phyloP scores from a whole-genome alignment of 148 eudicot species.

The Talinum fruticosum region DNA sequence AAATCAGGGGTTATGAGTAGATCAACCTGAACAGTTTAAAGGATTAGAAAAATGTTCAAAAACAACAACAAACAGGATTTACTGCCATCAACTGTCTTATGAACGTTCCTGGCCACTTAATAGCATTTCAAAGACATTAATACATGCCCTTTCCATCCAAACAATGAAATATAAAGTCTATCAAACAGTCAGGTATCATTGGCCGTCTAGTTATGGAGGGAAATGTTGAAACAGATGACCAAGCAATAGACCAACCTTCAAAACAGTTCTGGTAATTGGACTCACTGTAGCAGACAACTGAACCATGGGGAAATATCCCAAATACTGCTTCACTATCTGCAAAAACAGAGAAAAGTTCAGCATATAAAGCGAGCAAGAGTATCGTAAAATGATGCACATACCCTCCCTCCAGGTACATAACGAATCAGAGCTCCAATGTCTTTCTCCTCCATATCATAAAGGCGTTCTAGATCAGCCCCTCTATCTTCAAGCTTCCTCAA shows the following conservation, averaged over 20 bases:
- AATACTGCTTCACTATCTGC: conserved; percentile 83
- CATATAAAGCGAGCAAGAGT: neutral
- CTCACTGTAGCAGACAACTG: conserved; percentile 92
- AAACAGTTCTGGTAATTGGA: conserved; percentile 98
- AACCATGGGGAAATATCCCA: conserved; percentile 74
- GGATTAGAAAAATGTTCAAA: conserved; percentile 11
- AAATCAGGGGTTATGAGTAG: conserved; percentile 82
- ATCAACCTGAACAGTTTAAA: conserved; percentile 58
- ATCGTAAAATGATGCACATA: conserved; percentile 24
- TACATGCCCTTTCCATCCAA: neutral
- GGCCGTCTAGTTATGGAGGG: neutral
- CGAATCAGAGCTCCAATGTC: conserved; percentile 94
- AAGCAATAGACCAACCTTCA: conserved; percentile 55
- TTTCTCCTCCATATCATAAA: conserved; percentile 91
- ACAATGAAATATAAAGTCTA: neutral
- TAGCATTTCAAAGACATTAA: neutral
- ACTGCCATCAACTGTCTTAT: neutral
- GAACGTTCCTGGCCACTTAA: neutral
- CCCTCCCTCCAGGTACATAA: conserved; percentile 92
- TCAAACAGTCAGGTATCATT: neutral
- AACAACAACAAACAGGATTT: neutral
- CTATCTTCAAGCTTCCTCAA: conserved; percentile 94
- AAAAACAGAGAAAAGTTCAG: conserved; percentile 26
- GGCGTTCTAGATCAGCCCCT: conserved; percentile 79
- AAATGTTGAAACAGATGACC: neutral